Percentiles rank a stretch among this genome's conserved stretches.
Conservation (phyloP, 352 stramenopile species). For the Phytophthora niederhauseri region DNA sequence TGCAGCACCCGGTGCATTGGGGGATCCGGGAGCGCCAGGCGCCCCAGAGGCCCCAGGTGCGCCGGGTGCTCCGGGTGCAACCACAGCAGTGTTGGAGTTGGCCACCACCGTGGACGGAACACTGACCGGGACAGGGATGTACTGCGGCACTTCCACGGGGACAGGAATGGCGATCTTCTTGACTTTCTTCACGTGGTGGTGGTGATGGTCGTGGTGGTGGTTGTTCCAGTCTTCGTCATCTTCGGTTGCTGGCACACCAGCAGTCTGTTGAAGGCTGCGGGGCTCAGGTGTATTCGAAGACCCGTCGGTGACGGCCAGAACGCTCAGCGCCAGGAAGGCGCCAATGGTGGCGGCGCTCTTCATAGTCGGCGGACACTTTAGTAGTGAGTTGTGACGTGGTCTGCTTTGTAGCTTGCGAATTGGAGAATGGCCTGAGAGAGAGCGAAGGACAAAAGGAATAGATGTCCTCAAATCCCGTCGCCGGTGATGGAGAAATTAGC, state of each 20-base stretch:
- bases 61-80: conserved; percentile 16
- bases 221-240: conserved; percentile 19
- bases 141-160: conserved; percentile 34
- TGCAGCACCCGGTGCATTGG: conserved; percentile 2
- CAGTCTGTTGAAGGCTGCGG: conserved; percentile 11
- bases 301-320: conserved; percentile 17
- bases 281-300: conserved; percentile 5
- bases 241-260: conserved; percentile 16
- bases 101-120: conserved; percentile 33
- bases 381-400: background rate
- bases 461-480: background rate
- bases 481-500: too few relatives aligned
- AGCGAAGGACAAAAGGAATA: background rate
- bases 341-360: conserved; percentile 20
- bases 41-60: conserved; percentile 1
- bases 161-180: conserved; percentile 44
- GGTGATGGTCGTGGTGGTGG: conserved; percentile 20
- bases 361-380: conserved; percentile 5
- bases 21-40: background rate
- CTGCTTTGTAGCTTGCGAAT: conserved; percentile 9
- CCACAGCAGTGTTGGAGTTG: conserved; percentile 29
- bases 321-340: conserved; percentile 21
- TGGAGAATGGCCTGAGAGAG: background rate
- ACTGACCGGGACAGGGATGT: conserved; percentile 31
- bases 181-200: conserved; percentile 32